Base-by-base conservation (phyloP, 2,329 filamentous ascomycete genomes). In the Fusarium sarcochroum region DNA sequence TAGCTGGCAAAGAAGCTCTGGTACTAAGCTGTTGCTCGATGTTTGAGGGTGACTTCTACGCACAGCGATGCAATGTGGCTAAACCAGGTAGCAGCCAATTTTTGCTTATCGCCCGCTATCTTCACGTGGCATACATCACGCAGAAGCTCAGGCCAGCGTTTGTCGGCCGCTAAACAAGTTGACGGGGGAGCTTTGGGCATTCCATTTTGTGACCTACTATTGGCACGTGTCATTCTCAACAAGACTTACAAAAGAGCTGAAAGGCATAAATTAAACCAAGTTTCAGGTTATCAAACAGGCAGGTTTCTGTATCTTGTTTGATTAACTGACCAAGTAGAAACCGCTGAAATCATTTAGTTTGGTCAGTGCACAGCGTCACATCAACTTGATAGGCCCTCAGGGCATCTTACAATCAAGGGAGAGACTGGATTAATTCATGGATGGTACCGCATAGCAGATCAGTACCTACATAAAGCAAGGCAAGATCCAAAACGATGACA, bases 61-160 rank as follows among this genome's bases (percentile, higher is more conserved):
- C 60, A 55, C 63, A 50, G 72, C 71, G 60, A 72, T 71, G 72
- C 66, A 74, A 74, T 61, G 72, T 74, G 72, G 72, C 72, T 69
- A 69, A 63, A 70, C 62, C 42, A 74, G 49, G 68, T 74, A 73
- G 58, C 58, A 25, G 63, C 69, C 55, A 70, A 62, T 50, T 75
- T 73, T 74, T 73, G 41, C 58, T 75, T 75, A 75, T 75, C 71
- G 55, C 23, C 18, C 27, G 46, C 69, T 75, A 74, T 75, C 73
- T 73, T 74, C 73, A 75, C 72, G 71, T 74, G 73, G 66, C 49
- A 58, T 45, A 58, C 50, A 66, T 58, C 32, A 42, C 38, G 51
- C 47, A 63, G 58, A 25, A 66, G 56, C 57, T 60, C 35, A 51
- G 55, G 55, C 46, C 46, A 66, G 63, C 45, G 63, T 52, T 32